Evolutionary conservation across 2,329 filamentous ascomycete genomes (phyloP).

Genomic region (Venturia nashicola): DNA sequence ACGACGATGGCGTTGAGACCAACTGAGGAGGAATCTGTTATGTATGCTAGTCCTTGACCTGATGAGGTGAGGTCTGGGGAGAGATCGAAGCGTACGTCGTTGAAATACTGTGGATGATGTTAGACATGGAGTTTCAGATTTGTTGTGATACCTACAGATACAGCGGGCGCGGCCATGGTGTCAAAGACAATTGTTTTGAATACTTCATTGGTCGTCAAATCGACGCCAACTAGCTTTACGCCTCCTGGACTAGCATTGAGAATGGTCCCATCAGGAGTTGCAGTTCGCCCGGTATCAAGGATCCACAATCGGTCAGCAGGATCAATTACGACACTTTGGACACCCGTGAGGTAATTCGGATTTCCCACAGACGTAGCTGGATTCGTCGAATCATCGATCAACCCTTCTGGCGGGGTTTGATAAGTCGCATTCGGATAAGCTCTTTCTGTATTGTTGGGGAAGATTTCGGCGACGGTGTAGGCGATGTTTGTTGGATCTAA

Average conservation of each 20-base stretch:
- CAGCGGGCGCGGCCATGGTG: neutral
- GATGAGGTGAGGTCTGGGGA: slow-evolving; percentile 22
- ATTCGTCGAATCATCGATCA: slow-evolving; percentile 38
- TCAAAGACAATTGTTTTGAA: slow-evolving; percentile 39
- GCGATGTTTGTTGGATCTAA: slow-evolving; percentile 32
- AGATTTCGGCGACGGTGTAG: slow-evolving; percentile 38
- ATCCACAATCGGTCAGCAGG: slow-evolving; percentile 39
- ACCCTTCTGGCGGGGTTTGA: slow-evolving; percentile 37
- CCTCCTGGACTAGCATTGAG: slow-evolving; percentile 34
- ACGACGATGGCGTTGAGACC: slow-evolving; percentile 38
- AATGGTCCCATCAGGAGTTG: slow-evolving; percentile 30
- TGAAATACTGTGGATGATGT: slow-evolving; percentile 37
- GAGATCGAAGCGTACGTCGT: slow-evolving; percentile 44
- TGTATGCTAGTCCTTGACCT: slow-evolving; percentile 32
- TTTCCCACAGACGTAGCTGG: slow-evolving; percentile 35
- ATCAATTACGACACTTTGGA: slow-evolving; percentile 41
- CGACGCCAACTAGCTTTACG: slow-evolving; percentile 38
- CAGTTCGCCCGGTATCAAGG: slow-evolving; percentile 38
- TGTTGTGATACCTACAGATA: slow-evolving; percentile 18
- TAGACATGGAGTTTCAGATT: slow-evolving; percentile 21
- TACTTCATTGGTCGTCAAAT: slow-evolving; percentile 32
- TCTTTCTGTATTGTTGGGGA: slow-evolving; percentile 29
- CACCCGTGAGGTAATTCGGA: slow-evolving; percentile 36
- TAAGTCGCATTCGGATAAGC: slow-evolving; percentile 31
- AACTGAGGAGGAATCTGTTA: slow-evolving; percentile 37